phyloP scores from a whole-genome alignment of 2,329 filamentous ascomycete species.

The Phaeophleospora eucalypticola region DNA sequence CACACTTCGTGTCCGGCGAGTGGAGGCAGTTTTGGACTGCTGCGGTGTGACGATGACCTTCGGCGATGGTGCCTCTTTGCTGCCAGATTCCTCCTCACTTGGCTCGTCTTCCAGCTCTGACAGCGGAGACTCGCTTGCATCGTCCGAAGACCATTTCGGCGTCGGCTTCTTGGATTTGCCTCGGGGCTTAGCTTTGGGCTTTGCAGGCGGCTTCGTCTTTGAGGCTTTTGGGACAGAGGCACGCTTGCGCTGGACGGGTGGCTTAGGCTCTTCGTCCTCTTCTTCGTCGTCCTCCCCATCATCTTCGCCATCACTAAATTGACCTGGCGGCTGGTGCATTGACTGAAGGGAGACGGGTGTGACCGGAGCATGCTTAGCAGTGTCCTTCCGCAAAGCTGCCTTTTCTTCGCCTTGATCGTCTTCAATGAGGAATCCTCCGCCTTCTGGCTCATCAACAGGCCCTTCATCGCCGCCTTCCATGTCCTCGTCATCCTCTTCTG shows the following conservation, averaged over 20 bases:
- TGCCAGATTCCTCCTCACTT: slow-evolving; percentile 1
- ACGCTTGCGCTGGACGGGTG: slow-evolving; percentile 21
- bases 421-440: slow-evolving; percentile 37
- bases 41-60: slow-evolving; percentile 24
- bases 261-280: slow-evolving; percentile 3
- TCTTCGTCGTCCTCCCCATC: slow-evolving; percentile 8
- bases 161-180: slow-evolving; percentile 5
- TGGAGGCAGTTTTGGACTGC: slow-evolving; percentile 4
- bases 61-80: slow-evolving; percentile 13
- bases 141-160: neutral
- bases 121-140: neutral
- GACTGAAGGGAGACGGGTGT: slow-evolving; percentile 27
- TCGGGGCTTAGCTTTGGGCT: slow-evolving; percentile 2
- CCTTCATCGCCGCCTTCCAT: too few species aligned
- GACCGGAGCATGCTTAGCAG: slow-evolving; percentile 14
- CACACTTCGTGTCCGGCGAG: neutral
- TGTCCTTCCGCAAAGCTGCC: slow-evolving; percentile 7
- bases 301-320: slow-evolving; percentile 27
- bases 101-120: slow-evolving; percentile 8
- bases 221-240: neutral
- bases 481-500: slow-evolving; percentile 25
- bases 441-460: too few species aligned
- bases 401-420: slow-evolving; percentile 30
- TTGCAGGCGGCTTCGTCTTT: slow-evolving; percentile 4
- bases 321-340: slow-evolving; percentile 16